These are phyloP conservation scores for Lasiodiplodia citricola DNA, from an alignment of 2,329 filamentous ascomycete genomes.

Conservation along the genomic window DNA sequence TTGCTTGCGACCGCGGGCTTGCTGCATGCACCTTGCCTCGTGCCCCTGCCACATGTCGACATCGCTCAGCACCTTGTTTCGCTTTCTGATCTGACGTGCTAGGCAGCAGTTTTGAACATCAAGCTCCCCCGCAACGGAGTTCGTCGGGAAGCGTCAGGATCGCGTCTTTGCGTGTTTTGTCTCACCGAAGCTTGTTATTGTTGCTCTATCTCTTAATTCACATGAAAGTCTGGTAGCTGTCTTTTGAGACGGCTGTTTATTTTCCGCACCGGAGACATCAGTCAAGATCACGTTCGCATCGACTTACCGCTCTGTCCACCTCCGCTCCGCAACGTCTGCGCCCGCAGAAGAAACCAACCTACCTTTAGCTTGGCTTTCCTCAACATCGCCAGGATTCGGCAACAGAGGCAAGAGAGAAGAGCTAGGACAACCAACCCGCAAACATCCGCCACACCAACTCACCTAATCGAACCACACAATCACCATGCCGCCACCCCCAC, in stretches of 20 bases:
- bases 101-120: conserved; percentile 13
- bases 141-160: background rate
- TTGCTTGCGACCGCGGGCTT: background rate
- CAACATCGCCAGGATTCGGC: background rate
- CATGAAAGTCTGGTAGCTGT: background rate
- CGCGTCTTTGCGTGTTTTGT: background rate
- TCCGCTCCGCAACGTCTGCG: background rate
- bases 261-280: background rate
- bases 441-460: background rate
- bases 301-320: background rate
- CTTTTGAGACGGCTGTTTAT: background rate
- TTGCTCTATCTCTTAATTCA: background rate
- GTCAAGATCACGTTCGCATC: background rate
- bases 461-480: background rate
- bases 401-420: background rate
- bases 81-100: background rate
- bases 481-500: background rate
- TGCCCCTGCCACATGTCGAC: background rate
- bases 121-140: background rate
- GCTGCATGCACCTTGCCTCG: background rate
- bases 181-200: background rate
- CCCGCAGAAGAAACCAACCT: background rate
- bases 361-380: background rate
- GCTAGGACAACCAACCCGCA: background rate
- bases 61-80: background rate